phyloP scores from a whole-genome alignment of 176 grass and related monocot species.

The Oryza officinalis region DNA sequence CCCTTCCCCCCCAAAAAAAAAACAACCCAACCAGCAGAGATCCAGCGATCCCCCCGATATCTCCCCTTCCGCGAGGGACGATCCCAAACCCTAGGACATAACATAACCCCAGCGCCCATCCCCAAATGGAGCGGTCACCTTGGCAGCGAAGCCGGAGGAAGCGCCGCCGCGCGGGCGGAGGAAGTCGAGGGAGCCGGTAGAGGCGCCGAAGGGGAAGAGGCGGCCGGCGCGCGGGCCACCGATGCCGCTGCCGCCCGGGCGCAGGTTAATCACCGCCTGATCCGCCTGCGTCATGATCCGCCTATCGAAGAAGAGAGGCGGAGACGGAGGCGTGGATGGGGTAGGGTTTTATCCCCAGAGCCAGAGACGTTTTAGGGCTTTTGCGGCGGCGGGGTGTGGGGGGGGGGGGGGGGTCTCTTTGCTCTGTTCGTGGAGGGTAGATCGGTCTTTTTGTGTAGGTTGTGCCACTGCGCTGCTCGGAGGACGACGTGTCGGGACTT shows the following conservation, averaged over 20 bases:
- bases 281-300: constrained; percentile 61
- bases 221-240: constrained; percentile 43
- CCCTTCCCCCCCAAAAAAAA: neutral
- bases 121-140: constrained; percentile 54
- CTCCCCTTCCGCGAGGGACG: neutral
- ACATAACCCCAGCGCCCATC: neutral
- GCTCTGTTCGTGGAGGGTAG: neutral
- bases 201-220: constrained; percentile 46
- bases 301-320: constrained; percentile 1
- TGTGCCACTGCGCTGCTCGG: too few relatives aligned
- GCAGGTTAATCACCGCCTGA: constrained; percentile 76
- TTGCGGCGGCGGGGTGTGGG: neutral
- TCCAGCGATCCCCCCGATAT: neutral
- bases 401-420: neutral
- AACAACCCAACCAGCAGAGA: neutral
- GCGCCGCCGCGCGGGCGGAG: constrained; percentile 36
- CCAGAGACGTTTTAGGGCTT: neutral
- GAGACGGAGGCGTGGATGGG: neutral
- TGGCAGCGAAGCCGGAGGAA: constrained; percentile 18
- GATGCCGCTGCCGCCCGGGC: constrained; percentile 73
- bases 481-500: too few relatives aligned
- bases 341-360: constrained; percentile 9
- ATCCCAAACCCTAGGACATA: constrained; percentile 1
- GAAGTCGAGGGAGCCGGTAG: constrained; percentile 25
- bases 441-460: neutral